Percentiles rank a stretch among this genome's conserved stretches.
Evolutionary conservation across 2,329 filamentous ascomycete species (phyloP).

Genomic region (Colletotrichum echinochloae): DNA sequence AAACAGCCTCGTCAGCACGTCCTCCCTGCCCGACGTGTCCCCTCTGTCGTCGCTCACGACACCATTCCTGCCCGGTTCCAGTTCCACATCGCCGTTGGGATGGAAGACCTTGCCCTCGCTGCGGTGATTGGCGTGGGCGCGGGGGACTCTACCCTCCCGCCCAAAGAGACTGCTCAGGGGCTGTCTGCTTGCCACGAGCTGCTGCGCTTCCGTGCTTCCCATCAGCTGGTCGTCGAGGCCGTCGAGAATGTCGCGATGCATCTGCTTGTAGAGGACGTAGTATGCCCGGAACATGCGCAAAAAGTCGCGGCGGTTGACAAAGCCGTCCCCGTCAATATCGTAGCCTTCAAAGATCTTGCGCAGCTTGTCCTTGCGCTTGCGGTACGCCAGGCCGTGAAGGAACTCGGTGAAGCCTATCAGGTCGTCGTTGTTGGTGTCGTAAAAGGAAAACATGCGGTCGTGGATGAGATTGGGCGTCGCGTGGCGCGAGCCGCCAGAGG

Average conservation of each 20-base stretch:
- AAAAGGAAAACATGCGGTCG: slow-evolving; percentile 96
- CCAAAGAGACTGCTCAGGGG: slow-evolving; percentile 82
- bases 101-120: slow-evolving; percentile 76
- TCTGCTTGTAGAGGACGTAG: slow-evolving; percentile 89
- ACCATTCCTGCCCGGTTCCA: slow-evolving; percentile 68
- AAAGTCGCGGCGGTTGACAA: slow-evolving; percentile 86
- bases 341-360: slow-evolving; percentile 86
- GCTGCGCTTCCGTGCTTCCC: slow-evolving; percentile 79
- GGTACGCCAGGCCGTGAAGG: slow-evolving; percentile 80
- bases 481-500: slow-evolving; percentile 82
- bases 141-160: slow-evolving; percentile 76
- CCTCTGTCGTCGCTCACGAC: slow-evolving; percentile 70
- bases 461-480: slow-evolving; percentile 90
- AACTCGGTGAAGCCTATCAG: slow-evolving; percentile 95
- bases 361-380: slow-evolving; percentile 76
- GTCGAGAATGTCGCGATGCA: slow-evolving; percentile 86
- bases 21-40: slow-evolving; percentile 71
- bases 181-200: slow-evolving; percentile 80
- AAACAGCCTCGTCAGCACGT: slow-evolving; percentile 69
- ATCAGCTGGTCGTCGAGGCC: slow-evolving; percentile 82
- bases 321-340: slow-evolving; percentile 90
- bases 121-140: slow-evolving; percentile 69
- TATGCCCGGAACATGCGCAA: slow-evolving; percentile 92
- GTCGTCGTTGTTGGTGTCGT: slow-evolving; percentile 89
- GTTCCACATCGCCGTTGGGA: slow-evolving; percentile 71